Base-by-base conservation (phyloP, 768 basidiomycete species). In the Boletus insuetus region DNA sequence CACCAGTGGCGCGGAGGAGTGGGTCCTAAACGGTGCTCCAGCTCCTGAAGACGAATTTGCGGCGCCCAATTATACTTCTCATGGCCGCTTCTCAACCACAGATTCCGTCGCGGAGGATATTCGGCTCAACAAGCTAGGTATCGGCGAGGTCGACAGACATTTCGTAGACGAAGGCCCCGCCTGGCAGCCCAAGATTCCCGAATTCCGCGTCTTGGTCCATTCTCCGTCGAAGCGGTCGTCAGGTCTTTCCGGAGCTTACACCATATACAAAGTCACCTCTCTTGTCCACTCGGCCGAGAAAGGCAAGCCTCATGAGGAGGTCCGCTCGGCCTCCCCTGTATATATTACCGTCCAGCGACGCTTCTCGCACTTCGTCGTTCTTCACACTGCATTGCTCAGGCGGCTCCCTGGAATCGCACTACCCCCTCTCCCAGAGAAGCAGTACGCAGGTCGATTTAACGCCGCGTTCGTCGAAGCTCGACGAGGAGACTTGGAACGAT, bases 391-490 rank as follows among this genome's bases (percentile, higher is more conserved):
- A 10, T 73, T 95, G 46, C 76, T 79, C 19, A 76, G 83, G 22
- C 77, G 85, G 9, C 80, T 92, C 4, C 89, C 89, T 7, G 88
- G 88, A 0, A 82, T 94, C 29, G 84, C 84, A 4, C 75, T 94
- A 3, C 91, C 92, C 0, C 87, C 89, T 0, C 77, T 94, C 9
- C 92, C 92, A 0, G 90, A 91, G 67, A 93, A 93, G 64, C 87
- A 89, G 60, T 91, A 94, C 58, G 78, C 89, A 1, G 89, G 89
- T 2, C 77, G 90, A 10, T 93, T 94, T 68, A 88, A 79, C 55
- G 79, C 82, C 19, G 89, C 87, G 50, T 93, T 94, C 60, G 84
- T 95, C 7, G 91, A 94, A 66, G 88, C 87, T 12, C 75, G 92
- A 35, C 74, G 91, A 40, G 84, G 89, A 4, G 91, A 94, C 65